A percentile compares a stretch with the other conserved stretches of the same genome.
phyloP scores from a whole-genome alignment of 2,329 filamentous ascomycete species.

The Trematosphaeria pertusa region DNA sequence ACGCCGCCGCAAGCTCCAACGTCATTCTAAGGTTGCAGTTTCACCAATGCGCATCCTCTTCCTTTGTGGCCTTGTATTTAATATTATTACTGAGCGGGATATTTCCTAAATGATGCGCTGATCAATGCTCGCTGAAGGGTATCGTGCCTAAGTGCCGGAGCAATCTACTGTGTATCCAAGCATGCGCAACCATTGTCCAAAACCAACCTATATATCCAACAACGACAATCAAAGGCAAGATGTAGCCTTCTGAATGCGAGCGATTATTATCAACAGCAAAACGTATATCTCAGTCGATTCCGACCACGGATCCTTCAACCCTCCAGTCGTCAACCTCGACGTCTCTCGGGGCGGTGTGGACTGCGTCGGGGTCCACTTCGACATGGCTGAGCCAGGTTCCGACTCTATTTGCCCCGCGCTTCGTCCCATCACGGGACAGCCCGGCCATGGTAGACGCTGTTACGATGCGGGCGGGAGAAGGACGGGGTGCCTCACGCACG shows the following conservation, averaged over 20 bases:
- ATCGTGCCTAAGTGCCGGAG: conserved; percentile 14
- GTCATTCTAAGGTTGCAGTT: too few relatives aligned
- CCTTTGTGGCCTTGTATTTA: too few relatives aligned
- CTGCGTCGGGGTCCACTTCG: conserved; percentile 44
- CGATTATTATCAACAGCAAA: not conserved
- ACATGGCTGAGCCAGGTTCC: conserved; percentile 49
- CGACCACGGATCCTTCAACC: conserved; percentile 44
- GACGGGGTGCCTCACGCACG: conserved; percentile 25
- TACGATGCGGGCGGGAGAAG: conserved; percentile 19
- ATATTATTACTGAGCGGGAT: too few relatives aligned
- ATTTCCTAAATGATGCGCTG: too few relatives aligned
- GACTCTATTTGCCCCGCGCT: conserved; percentile 45
- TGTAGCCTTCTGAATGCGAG: conserved; percentile 2
- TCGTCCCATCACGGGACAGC: conserved; percentile 43
- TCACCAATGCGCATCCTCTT: too few relatives aligned
- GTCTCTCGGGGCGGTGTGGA: conserved; percentile 36
- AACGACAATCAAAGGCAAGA: not conserved
- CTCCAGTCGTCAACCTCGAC: conserved; percentile 47
- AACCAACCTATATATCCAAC: not conserved
- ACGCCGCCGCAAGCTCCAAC: too few relatives aligned
- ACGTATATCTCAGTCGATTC: conserved; percentile 37
- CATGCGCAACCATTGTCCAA: not conserved
- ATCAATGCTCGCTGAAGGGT: conserved; percentile 9
- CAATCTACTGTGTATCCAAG: conserved; percentile 5
- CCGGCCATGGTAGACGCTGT: conserved; percentile 47